Evolutionary conservation across 164 flowering plant genomes (phyloP).

Genomic region (Magnolia sinica): DNA sequence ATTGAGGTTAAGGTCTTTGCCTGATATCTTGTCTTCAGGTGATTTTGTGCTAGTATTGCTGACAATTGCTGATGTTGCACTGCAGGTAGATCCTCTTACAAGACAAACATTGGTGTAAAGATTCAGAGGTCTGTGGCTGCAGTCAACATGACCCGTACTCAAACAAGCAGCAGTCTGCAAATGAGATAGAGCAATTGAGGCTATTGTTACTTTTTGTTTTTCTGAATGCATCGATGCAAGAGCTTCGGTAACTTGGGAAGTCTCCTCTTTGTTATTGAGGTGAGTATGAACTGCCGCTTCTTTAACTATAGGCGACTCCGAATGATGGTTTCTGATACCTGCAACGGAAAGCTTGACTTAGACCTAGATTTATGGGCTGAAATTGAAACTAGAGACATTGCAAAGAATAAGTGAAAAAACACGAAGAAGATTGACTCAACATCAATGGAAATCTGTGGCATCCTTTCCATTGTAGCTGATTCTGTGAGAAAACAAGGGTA

Average conservation of each 20-base stretch:
- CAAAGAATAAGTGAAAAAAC: background rate
- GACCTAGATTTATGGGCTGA: background rate
- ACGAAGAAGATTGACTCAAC: background rate
- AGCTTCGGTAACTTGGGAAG: conserved; percentile 27
- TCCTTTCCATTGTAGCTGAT: too few relatives aligned
- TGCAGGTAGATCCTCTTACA: background rate
- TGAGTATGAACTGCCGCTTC: conserved; percentile 9
- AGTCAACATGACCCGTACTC: conserved; percentile 5
- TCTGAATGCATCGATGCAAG: conserved; percentile 12
- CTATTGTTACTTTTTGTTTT: conserved; percentile 18
- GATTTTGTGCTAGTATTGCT: conserved; percentile 14
- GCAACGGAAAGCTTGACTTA: background rate
- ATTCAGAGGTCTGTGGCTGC: conserved; percentile 7
- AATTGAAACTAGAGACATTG: background rate
- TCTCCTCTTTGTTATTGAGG: conserved; percentile 19
- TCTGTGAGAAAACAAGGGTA: background rate
- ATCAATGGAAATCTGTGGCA: background rate
- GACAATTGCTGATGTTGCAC: conserved; percentile 5
- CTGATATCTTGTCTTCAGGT: conserved; percentile 13
- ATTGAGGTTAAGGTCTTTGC: conserved; percentile 12
- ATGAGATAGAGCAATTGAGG: conserved; percentile 6
- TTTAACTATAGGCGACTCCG: background rate
- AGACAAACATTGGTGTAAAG: background rate
- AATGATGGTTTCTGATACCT: conserved; percentile 3
- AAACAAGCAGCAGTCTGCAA: conserved; percentile 2